Evolutionary conservation across 1,284 basidiomycete species (phyloP).

Genomic region (Malassezia sympodialis): DNA sequence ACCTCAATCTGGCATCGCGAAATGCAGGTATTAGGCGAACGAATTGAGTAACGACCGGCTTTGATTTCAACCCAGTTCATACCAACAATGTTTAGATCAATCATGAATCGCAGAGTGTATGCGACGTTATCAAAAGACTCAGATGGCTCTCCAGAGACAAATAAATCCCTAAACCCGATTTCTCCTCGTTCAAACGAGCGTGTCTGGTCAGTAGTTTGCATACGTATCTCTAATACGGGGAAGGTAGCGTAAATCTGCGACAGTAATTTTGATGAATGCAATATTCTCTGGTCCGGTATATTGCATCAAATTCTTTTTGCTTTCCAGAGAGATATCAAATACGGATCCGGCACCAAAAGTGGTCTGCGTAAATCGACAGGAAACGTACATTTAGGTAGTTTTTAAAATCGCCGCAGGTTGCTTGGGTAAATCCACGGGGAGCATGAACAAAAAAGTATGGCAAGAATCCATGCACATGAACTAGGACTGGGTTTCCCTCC

Average conservation of each 20-base stretch:
- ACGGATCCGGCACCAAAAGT: constrained; percentile 30
- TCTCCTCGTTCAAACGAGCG: constrained; percentile 43
- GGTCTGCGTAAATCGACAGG: constrained; percentile 1
- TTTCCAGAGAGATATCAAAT: constrained; percentile 25
- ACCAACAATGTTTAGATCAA: constrained; percentile 44
- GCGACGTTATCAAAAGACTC: constrained; percentile 46
- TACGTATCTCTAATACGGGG: constrained; percentile 32
- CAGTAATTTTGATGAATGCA: constrained; percentile 42
- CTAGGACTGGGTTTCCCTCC: constrained; percentile 40
- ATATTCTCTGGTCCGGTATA: constrained; percentile 40
- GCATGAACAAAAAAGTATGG: constrained; percentile 47
- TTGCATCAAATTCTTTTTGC: constrained; percentile 42
- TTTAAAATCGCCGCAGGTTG: constrained; percentile 37
- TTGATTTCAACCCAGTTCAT: constrained; percentile 46
- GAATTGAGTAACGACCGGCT: constrained; percentile 36
- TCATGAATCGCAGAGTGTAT: constrained; percentile 47
- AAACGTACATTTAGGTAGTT: constrained; percentile 39
- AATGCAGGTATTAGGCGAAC: constrained; percentile 23
- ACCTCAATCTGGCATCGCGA: constrained; percentile 46
- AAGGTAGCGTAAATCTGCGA: constrained; percentile 33
- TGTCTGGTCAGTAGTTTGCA: constrained; percentile 1
- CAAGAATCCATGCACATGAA: constrained; percentile 45
- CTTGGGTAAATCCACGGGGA: constrained; percentile 35
- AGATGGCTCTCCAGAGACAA: constrained; percentile 32
- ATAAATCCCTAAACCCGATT: constrained; percentile 39